Evolutionary conservation across 78 protist species (phyloP).

Genomic region (Salpingoeca rosetta): DNA sequence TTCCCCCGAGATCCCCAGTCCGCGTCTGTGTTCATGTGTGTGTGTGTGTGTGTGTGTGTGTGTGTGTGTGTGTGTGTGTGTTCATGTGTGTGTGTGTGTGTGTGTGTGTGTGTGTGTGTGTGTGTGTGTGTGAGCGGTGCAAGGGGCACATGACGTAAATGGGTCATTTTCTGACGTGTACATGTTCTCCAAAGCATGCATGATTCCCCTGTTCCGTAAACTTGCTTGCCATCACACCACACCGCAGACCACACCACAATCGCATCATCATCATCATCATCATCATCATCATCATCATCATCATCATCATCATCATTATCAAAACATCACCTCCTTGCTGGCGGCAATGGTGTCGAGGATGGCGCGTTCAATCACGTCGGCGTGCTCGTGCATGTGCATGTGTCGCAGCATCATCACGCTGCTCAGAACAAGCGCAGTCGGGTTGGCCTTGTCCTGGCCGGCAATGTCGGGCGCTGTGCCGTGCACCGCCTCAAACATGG

Average conservation of each 20-base stretch:
- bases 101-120: no score
- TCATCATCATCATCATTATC: not conserved
- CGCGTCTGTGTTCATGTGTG: no score
- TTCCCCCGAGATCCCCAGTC: conserved; percentile 61
- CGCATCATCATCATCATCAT: not conserved
- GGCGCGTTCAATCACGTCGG: conserved; percentile 45
- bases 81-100: no score
- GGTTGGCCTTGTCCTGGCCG: conserved; percentile 62
- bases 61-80: no score
- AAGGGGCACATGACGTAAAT: no score
- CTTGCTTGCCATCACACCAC: not conserved
- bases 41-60: no score
- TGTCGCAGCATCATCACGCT: conserved; percentile 46
- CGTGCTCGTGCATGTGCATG: conserved; percentile 36
- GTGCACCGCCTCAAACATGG: conserved; percentile 41
- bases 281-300: not conserved
- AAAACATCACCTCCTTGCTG: conserved; percentile 7
- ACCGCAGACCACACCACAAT: not conserved
- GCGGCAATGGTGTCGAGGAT: conserved; percentile 25
- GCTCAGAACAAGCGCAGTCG: conserved; percentile 47
- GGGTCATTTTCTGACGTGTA: no score
- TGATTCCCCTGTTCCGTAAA: no score
- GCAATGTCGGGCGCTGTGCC: conserved; percentile 62
- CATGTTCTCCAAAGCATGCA: no score
- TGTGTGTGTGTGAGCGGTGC: no score